Conservation (phyloP, 2,329 filamentous ascomycete species). For the Pseudogymnoascus sp. region DNA sequence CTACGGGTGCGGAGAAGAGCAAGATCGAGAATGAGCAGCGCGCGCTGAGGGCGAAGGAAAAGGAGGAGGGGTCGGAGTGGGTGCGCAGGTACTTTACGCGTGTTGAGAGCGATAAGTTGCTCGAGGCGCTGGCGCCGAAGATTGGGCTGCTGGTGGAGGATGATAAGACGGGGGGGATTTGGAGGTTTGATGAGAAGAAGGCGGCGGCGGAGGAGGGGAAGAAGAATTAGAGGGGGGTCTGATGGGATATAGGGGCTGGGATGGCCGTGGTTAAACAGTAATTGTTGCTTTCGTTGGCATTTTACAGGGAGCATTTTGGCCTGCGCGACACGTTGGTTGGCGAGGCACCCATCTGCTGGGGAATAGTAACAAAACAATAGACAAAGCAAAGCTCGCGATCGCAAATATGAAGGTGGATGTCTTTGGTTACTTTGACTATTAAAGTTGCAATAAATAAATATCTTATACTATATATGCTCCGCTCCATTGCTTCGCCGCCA, state of each 20-base stretch:
- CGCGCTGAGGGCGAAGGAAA: slow-evolving; percentile 64
- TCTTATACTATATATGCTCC: background rate
- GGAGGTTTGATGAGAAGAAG: slow-evolving; percentile 52
- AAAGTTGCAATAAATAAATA: background rate
- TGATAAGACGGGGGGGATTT: slow-evolving; percentile 63
- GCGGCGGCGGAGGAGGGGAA: slow-evolving; percentile 8
- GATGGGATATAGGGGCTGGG: background rate
- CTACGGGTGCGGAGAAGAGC: slow-evolving; percentile 67
- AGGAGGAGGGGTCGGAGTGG: slow-evolving; percentile 68
- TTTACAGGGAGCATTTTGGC: background rate
- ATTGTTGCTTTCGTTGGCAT: background rate
- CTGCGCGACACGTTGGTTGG: background rate
- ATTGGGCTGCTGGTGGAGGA: slow-evolving; percentile 34
- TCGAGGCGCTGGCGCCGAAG: slow-evolving; percentile 35
- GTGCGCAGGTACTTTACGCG: slow-evolving; percentile 71
- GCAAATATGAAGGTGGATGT: background rate
- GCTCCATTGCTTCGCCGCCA: background rate
- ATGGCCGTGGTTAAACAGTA: background rate
- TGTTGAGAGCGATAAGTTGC: slow-evolving; percentile 37
- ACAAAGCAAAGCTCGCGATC: background rate
- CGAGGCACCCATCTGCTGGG: background rate
- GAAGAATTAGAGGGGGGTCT: background rate
- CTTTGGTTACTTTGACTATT: background rate
- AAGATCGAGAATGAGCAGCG: slow-evolving; percentile 88
- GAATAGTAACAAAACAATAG: background rate